Percentiles rank a stretch among this genome's conserved stretches.
phyloP scores from a whole-genome alignment of 2,329 filamentous ascomycete species.

The Dactylellina haptotyla region DNA sequence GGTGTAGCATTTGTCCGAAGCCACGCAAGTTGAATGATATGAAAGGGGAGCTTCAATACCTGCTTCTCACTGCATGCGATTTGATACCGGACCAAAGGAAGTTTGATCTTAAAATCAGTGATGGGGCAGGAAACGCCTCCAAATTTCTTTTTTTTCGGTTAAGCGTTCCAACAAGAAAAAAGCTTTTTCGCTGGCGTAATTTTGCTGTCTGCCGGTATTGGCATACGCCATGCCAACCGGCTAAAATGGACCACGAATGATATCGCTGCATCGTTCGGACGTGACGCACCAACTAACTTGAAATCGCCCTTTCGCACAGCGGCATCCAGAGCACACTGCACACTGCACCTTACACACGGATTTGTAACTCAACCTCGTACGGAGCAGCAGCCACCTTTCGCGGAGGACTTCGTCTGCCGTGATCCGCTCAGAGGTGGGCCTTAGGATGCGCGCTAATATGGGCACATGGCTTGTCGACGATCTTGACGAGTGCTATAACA shows the following conservation, averaged over 20 bases:
- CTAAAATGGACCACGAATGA: conserved; percentile 30
- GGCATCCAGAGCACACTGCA: background rate
- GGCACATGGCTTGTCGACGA: conserved; percentile 48
- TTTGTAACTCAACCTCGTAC: background rate
- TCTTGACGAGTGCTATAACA: conserved; percentile 40
- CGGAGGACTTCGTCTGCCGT: conserved; percentile 17
- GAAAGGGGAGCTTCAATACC: conserved; percentile 32
- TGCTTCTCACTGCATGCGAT: conserved; percentile 33
- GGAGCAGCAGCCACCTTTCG: too few relatives aligned
- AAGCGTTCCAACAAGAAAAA: conserved; percentile 42
- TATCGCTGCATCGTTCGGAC: conserved; percentile 2
- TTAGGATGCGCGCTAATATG: conserved; percentile 17
- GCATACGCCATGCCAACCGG: conserved; percentile 54
- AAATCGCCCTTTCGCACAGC: background rate
- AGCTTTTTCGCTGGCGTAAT: conserved; percentile 54
- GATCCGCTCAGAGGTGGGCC: conserved; percentile 20
- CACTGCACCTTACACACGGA: too few relatives aligned
- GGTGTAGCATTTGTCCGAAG: conserved; percentile 51
- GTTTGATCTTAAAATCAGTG: conserved; percentile 17
- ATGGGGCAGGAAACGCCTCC: conserved; percentile 21
- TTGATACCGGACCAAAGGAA: conserved; percentile 46
- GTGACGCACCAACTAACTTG: conserved; percentile 24
- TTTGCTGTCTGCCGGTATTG: conserved; percentile 44
- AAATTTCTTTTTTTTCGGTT: conserved; percentile 53
- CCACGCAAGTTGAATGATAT: conserved; percentile 50